These are phyloP conservation scores for Leccinellum rugosiceps DNA, from an alignment of 768 basidiomycete genomes.

Conservation along the genomic window DNA sequence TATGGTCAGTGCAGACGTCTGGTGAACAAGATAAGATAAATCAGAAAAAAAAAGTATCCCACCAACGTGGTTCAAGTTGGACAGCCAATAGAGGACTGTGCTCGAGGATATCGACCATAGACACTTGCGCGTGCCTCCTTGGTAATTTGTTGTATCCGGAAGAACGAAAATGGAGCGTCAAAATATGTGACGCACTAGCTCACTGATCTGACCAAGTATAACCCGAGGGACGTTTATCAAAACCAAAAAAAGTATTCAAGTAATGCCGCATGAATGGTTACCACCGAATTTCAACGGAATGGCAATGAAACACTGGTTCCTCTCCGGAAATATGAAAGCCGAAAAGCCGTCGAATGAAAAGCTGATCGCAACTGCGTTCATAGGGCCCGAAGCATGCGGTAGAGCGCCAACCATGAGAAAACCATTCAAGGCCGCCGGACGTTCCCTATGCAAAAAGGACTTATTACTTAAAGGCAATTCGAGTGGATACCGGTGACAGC, in stretches of 20 bases:
- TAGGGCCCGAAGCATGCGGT: neutral
- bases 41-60: neutral
- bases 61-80: too few relatives aligned
- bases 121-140: constrained; percentile 8
- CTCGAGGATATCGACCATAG: neutral
- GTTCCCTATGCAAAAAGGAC: neutral
- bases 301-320: neutral
- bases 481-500: neutral
- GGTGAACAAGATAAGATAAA: neutral
- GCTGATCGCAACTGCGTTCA: neutral
- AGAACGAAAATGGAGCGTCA: neutral
- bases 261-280: neutral
- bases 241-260: constrained; percentile 2
- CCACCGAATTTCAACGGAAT: neutral
- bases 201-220: neutral
- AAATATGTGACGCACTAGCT: too few relatives aligned
- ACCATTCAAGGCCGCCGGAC: neutral
- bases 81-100: neutral
- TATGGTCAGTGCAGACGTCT: constrained; percentile 6
- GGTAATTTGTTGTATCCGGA: neutral
- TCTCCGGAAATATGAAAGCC: neutral
- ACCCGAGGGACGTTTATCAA: constrained; percentile 6
- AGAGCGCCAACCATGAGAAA: neutral
- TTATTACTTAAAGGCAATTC: neutral
- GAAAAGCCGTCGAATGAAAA: neutral